phyloP scores from a whole-genome alignment of 441 rosid species.

The Erodium texanum region DNA sequence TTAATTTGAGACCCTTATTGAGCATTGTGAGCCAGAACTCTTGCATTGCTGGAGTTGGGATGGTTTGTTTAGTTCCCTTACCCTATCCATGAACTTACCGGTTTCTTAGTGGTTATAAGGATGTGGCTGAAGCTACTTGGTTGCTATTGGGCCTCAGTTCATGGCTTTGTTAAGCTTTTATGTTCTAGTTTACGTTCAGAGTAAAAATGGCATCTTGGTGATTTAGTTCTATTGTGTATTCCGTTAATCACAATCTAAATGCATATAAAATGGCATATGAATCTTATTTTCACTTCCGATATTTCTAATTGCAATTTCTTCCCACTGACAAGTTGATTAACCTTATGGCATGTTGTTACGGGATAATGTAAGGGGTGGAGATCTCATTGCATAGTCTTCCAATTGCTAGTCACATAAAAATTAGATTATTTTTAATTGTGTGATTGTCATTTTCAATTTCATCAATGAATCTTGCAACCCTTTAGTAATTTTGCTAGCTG shows the following conservation, averaged over 20 bases:
- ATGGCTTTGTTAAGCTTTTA: neutral
- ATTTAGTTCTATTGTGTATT: neutral
- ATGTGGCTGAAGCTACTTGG: neutral
- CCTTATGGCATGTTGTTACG: no score
- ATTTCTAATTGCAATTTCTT: neutral
- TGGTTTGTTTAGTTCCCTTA: neutral
- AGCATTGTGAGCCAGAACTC: neutral
- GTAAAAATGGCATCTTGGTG: neutral
- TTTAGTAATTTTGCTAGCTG: no score
- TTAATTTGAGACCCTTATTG: neutral
- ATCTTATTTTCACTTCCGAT: neutral
- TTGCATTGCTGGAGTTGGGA: constrained; percentile 1
- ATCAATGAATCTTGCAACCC: neutral
- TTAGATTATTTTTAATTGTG: neutral
- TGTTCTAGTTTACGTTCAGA: neutral
- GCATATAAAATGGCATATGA: neutral
- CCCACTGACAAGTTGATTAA: neutral
- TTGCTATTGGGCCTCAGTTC: neutral
- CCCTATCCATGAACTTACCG: neutral
- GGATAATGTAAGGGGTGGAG: no score
- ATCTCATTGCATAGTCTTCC: no score
- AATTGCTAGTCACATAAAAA: neutral
- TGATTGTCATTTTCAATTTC: neutral
- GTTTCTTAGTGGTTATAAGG: constrained; percentile 2
- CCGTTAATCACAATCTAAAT: neutral